phyloP scores from a whole-genome alignment of 1,139 yeast genomes.

The Hanseniaspora sp. region DNA sequence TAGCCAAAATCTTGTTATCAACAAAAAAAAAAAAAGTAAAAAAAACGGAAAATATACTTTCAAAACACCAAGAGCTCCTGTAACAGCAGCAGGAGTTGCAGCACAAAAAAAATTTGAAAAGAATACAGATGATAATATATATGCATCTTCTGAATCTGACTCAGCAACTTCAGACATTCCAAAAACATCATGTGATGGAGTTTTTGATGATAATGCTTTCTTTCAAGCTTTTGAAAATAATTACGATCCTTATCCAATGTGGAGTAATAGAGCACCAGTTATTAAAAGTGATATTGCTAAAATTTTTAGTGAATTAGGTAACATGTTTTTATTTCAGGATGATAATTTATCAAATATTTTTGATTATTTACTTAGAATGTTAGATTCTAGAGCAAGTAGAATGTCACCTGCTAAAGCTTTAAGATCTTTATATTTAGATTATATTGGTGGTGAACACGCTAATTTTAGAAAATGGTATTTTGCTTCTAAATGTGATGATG shows the following conservation, averaged over 20 bases:
- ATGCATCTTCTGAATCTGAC: too few species aligned
- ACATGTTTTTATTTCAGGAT: conserved; percentile 46
- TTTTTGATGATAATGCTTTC: conserved; percentile 36
- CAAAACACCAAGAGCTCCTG: neutral
- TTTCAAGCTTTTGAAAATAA: conserved; percentile 34
- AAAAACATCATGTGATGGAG: neutral
- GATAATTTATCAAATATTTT: conserved; percentile 51
- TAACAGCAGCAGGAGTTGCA: neutral
- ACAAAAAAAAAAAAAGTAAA: neutral
- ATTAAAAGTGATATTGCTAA: conserved; percentile 43
- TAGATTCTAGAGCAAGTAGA: conserved; percentile 53
- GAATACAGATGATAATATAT: too few species aligned
- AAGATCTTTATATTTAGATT: conserved; percentile 49
- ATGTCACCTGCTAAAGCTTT: conserved; percentile 44
- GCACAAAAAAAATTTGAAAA: neutral
- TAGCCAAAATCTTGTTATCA: neutral
- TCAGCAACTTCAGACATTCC: neutral
- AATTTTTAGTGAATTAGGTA: conserved; percentile 40
- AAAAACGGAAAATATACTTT: neutral
- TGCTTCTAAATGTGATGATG: conserved; percentile 48
- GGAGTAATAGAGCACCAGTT: conserved; percentile 39
- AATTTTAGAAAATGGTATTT: conserved; percentile 58
- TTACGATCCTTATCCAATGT: conserved; percentile 49
- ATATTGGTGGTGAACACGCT: conserved; percentile 50
- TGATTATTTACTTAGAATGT: conserved; percentile 43